phyloP scores from a whole-genome alignment of 75 land plant genomes.

The Cunninghamia lanceolata region DNA sequence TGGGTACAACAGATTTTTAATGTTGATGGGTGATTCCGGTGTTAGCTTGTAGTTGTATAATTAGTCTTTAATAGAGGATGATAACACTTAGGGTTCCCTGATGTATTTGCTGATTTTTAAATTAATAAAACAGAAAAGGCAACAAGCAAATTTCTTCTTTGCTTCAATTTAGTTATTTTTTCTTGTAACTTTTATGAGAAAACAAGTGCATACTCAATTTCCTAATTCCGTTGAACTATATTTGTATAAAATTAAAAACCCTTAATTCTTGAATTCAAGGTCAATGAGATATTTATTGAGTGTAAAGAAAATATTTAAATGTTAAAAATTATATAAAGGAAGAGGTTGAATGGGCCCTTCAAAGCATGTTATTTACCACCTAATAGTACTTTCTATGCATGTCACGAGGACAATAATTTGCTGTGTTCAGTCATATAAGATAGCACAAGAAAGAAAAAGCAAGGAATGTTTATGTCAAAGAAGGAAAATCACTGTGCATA shows the following conservation, averaged over 20 bases:
- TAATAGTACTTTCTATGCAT: background rate
- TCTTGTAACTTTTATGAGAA: background rate
- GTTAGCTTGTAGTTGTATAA: background rate
- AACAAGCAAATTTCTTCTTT: background rate
- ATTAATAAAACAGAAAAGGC: too few species aligned
- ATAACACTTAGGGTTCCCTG: background rate
- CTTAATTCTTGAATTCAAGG: background rate
- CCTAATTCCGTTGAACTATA: background rate
- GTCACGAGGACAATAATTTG: background rate
- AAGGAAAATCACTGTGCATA: conserved; percentile 17
- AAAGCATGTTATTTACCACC: background rate
- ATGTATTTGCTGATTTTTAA: background rate
- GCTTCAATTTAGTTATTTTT: background rate
- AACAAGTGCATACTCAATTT: background rate
- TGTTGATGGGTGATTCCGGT: background rate
- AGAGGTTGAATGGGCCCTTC: background rate
- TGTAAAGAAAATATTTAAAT: background rate
- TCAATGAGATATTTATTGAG: background rate
- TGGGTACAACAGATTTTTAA: too few species aligned
- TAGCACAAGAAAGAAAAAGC: background rate
- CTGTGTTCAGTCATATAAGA: background rate
- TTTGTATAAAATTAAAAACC: too few species aligned
- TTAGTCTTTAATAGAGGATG: background rate
- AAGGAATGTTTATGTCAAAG: background rate
- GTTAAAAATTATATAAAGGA: background rate